Base-by-base conservation (phyloP, 805 yeast species). In the Hanseniaspora guilliermondii region DNA sequence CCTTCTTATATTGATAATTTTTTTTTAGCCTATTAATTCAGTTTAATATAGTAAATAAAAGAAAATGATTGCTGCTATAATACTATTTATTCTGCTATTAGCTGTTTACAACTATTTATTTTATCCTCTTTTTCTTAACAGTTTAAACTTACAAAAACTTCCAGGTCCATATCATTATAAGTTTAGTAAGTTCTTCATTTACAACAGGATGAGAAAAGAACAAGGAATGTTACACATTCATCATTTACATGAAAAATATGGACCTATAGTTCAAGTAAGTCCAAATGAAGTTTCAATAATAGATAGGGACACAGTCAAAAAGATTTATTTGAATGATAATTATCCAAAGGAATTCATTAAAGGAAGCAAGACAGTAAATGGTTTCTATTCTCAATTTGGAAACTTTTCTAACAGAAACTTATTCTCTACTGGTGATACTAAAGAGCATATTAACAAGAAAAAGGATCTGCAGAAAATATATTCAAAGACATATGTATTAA, bases 161-260 rank as follows among this genome's bases (percentile, higher is more conserved):
- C 87, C 86, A 0, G 87, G 86, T 0, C 87, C 87, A 0, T 68
- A 67, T 48, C 57, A 74, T 12, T 73, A 79, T 60, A 70, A 81
- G 25, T 57, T 79, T 16, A 65, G 81, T 1, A 62, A 63, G 22
- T 66, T 70, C 32, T 69, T 70, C 64, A 70, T 71, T 19, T 64
- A 74, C 36, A 73, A 72, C 53, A 68, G 67, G 46, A 70, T 75
- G 41, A 70, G 78, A 69, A 57, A 65, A 12, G 79, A 75, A 56
- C 72, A 75, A 56, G 70, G 85, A 54, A 78, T 73, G 57, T 67
- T 68, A 33, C 69, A 67, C 37, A 75, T 82, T 2, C 75, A 79
- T 68, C 24, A 59, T 33, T 53, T 60, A 27, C 46, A 54, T 22
- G 2, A 24, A 33, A 38, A 32, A 25, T 55, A 49, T 21, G 57